Conservation (phyloP, 2,329 filamentous ascomycete genomes). For the Trichoderma citrinoviride region DNA sequence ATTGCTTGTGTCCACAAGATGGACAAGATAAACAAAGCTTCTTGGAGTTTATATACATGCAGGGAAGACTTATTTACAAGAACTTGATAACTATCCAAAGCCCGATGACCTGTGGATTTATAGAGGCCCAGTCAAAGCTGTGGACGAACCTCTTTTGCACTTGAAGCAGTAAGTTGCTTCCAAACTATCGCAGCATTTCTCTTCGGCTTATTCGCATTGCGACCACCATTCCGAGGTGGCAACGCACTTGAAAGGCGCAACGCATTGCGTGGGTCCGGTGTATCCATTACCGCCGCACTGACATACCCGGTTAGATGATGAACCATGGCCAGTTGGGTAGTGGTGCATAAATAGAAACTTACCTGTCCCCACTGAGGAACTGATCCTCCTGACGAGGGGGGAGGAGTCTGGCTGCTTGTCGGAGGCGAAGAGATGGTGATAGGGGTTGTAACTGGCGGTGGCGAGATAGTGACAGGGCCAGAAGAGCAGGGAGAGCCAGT, state of each 20-base stretch:
- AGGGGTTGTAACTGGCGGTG: neutral
- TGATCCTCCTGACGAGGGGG: neutral
- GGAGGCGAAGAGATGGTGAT: neutral
- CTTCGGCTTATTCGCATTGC: conserved; percentile 22
- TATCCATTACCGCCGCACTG: conserved; percentile 29
- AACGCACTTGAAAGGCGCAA: conserved; percentile 28
- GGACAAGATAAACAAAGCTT: too few relatives aligned
- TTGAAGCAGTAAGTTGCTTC: too few relatives aligned
- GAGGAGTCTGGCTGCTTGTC: neutral
- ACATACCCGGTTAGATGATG: neutral
- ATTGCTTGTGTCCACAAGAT: too few relatives aligned
- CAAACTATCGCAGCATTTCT: neutral
- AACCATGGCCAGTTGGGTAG: neutral
- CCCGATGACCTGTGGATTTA: too few relatives aligned
- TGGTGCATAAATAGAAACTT: neutral
- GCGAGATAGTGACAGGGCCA: neutral
- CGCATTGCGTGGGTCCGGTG: conserved; percentile 27
- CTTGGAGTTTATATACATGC: too few relatives aligned
- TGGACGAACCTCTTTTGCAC: too few relatives aligned
- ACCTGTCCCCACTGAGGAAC: conserved; percentile 21
- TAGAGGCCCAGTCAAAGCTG: too few relatives aligned
- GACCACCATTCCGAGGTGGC: conserved; percentile 26
- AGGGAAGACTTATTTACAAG: too few relatives aligned
- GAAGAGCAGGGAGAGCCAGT: conserved; percentile 17
- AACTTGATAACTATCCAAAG: too few relatives aligned